Conservation (phyloP, 306 rosid genomes). For the Datisca glomerata region DNA sequence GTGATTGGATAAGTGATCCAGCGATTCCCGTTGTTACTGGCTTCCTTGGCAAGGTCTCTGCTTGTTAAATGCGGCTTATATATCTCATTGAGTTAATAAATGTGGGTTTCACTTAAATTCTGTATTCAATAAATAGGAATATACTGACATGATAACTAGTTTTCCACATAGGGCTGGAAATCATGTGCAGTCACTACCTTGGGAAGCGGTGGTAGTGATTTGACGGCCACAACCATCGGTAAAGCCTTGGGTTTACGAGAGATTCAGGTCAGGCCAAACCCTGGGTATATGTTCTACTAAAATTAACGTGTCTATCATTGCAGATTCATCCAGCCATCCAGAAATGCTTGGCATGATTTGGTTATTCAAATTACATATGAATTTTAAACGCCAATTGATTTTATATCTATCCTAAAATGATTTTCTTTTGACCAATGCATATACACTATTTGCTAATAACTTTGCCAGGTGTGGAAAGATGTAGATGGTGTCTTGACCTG, state of each 20-base stretch:
- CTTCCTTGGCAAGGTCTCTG: slow-evolving; percentile 68
- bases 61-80: not conserved
- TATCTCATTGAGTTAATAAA: not conserved
- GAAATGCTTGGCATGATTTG: no score
- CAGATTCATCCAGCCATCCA: no score
- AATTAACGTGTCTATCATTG: not conserved
- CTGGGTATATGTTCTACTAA: not conserved
- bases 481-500: slow-evolving; percentile 89
- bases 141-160: not conserved
- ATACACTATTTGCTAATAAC: no score
- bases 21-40: slow-evolving; percentile 86
- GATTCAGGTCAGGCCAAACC: slow-evolving; percentile 47
- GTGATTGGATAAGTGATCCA: slow-evolving; percentile 64
- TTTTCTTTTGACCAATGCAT: no score
- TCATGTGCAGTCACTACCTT: slow-evolving; percentile 78
- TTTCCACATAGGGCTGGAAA: slow-evolving; percentile 27
- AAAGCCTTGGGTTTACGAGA: slow-evolving; percentile 77
- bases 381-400: no score
- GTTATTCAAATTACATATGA: not conserved
- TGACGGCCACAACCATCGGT: slow-evolving; percentile 86
- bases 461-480: slow-evolving; percentile 47
- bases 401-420: no score
- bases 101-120: not conserved
- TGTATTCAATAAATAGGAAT: not conserved
- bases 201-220: slow-evolving; percentile 92